phyloP scores from a whole-genome alignment of 1,139 yeast genomes.

The Keqinozyma sinolaborantium region DNA sequence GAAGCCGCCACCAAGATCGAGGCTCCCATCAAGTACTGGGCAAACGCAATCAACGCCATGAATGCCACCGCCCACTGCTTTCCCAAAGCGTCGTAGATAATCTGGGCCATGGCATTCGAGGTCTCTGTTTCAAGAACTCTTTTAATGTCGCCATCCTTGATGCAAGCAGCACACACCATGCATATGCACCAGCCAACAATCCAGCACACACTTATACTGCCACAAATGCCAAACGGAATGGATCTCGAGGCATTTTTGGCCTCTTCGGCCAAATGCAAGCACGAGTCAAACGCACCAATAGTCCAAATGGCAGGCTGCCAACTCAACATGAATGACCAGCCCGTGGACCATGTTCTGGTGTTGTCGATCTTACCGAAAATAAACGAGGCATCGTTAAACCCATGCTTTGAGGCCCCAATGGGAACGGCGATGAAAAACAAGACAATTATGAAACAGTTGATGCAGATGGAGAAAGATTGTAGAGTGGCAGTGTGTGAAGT shows the following conservation, averaged over 20 bases:
- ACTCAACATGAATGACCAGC: constrained; percentile 62
- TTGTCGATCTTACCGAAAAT: constrained; percentile 59
- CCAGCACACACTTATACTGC: constrained; percentile 53
- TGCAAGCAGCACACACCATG: constrained; percentile 54
- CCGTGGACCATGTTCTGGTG: constrained; percentile 55
- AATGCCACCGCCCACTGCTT: constrained; percentile 67
- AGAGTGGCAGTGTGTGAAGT: constrained; percentile 49
- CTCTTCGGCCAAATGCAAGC: constrained; percentile 73
- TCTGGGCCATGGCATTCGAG: constrained; percentile 64
- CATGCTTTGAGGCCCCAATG: constrained; percentile 36
- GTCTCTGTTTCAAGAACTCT: constrained; percentile 39
- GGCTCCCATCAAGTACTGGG: constrained; percentile 64
- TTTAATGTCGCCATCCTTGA: constrained; percentile 45
- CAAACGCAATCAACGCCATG: constrained; percentile 55
- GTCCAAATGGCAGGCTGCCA: constrained; percentile 71
- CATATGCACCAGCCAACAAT: constrained; percentile 57
- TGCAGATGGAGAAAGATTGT: constrained; percentile 56
- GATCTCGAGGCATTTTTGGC: constrained; percentile 62
- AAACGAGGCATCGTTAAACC: constrained; percentile 36
- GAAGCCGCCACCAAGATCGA: constrained; percentile 34
- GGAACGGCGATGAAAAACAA: constrained; percentile 69
- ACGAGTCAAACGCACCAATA: constrained; percentile 67
- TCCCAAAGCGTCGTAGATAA: constrained; percentile 63
- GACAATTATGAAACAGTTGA: constrained; percentile 52
- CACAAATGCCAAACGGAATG: constrained; percentile 61